These are phyloP conservation scores for Microbotryum intermedium DNA, from an alignment of 1,284 basidiomycete genomes.

Conservation along the genomic window DNA sequence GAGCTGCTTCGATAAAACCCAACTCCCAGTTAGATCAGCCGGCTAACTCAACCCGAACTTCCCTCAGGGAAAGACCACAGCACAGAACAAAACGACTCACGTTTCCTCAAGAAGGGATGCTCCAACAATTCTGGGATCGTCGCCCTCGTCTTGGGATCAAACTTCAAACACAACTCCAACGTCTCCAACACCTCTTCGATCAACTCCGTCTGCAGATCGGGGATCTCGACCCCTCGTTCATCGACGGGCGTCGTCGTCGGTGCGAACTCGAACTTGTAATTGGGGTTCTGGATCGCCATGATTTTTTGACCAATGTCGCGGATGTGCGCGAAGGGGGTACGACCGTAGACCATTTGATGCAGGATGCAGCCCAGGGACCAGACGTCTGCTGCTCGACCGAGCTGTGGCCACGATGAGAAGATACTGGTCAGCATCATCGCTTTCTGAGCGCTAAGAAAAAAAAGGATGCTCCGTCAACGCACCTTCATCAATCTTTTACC, in stretches of 20 bases:
- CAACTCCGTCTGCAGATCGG: slow-evolving; percentile 57
- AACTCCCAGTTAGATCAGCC: too few species aligned
- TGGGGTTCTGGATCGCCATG: slow-evolving; percentile 70
- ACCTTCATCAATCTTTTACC: slow-evolving; percentile 35
- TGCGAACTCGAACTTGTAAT: slow-evolving; percentile 65
- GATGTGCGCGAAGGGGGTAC: slow-evolving; percentile 79
- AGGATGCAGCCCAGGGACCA: slow-evolving; percentile 96
- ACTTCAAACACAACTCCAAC: slow-evolving; percentile 63
- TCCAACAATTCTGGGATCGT: slow-evolving; percentile 59
- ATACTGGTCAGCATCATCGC: not conserved
- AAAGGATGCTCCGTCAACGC: not conserved
- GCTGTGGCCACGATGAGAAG: slow-evolving; percentile 11
- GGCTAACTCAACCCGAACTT: too few species aligned
- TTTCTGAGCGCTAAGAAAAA: not conserved
- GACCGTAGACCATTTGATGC: slow-evolving; percentile 91
- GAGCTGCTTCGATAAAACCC: too few species aligned
- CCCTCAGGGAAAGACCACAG: too few species aligned
- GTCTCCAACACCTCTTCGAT: slow-evolving; percentile 59
- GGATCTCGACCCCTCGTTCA: slow-evolving; percentile 51
- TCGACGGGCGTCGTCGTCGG: slow-evolving; percentile 53
- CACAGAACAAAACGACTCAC: too few species aligned
- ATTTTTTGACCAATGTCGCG: slow-evolving; percentile 80
- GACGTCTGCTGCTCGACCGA: slow-evolving; percentile 67
- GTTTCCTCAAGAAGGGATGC: slow-evolving; percentile 17
- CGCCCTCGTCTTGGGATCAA: slow-evolving; percentile 64